Conservation (phyloP, 2,329 filamentous ascomycete genomes). For the Chalaropsis ovoidea region DNA sequence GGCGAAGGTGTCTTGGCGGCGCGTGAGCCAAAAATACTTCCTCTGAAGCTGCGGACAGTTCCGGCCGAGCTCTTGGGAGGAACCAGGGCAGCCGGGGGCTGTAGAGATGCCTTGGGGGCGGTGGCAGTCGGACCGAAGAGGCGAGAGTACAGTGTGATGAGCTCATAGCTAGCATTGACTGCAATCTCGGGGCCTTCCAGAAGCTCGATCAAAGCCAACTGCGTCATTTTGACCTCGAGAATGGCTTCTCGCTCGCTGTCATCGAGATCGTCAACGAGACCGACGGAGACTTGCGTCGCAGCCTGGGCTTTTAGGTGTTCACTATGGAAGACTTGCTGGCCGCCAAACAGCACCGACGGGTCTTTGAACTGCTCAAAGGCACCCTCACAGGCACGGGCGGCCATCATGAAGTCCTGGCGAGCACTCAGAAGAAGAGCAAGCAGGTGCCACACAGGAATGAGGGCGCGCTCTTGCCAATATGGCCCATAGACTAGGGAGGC, state of each 20-base stretch:
- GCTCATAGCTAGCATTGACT: slow-evolving; percentile 77
- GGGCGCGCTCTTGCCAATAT: slow-evolving; percentile 52
- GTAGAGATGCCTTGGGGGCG: slow-evolving; percentile 13
- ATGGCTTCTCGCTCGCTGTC: slow-evolving; percentile 75
- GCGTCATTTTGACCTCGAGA: slow-evolving; percentile 92
- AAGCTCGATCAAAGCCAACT: slow-evolving; percentile 72
- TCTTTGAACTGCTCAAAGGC: slow-evolving; percentile 84
- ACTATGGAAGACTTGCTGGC: slow-evolving; percentile 48
- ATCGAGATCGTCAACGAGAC: slow-evolving; percentile 66
- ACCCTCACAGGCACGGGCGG: slow-evolving; percentile 73
- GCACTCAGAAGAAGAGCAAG: slow-evolving; percentile 77
- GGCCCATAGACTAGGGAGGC: slow-evolving; percentile 39
- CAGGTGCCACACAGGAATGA: slow-evolving; percentile 83
- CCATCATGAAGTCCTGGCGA: slow-evolving; percentile 72
- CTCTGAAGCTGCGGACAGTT: slow-evolving; percentile 57
- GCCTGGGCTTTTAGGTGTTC: slow-evolving; percentile 53
- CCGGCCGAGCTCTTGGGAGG: slow-evolving; percentile 58
- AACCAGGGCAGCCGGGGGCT: slow-evolving; percentile 12
- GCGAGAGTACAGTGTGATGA: slow-evolving; percentile 69
- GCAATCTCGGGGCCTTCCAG: slow-evolving; percentile 74
- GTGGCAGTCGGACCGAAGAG: slow-evolving; percentile 51
- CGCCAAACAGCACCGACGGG: slow-evolving; percentile 58
- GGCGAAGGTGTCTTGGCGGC: slow-evolving; percentile 16
- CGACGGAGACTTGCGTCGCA: slow-evolving; percentile 26
- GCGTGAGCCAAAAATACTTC: slow-evolving; percentile 64